These are phyloP conservation scores for Geoglossum cookeanum DNA, from an alignment of 2,329 filamentous ascomycete genomes.

Conservation along the genomic window DNA sequence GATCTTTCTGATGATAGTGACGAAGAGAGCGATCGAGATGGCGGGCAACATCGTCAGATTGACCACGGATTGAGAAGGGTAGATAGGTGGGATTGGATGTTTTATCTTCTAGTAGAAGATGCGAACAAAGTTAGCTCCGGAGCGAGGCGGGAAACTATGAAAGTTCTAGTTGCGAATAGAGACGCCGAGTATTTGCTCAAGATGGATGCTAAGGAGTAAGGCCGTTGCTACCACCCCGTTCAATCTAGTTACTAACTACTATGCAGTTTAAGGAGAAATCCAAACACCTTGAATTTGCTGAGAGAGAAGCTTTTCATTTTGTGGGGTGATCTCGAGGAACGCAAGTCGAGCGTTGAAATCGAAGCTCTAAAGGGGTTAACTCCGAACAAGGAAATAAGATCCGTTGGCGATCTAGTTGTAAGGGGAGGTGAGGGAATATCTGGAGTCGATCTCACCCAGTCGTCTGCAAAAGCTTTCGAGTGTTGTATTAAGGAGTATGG, in stretches of 20 bases:
- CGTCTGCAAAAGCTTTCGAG: slow-evolving; percentile 26
- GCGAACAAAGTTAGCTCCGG: slow-evolving; percentile 20
- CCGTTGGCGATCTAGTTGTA: slow-evolving; percentile 8
- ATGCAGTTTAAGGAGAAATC: slow-evolving; percentile 36
- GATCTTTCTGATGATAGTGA: slow-evolving; percentile 29
- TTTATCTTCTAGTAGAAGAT: slow-evolving; percentile 62
- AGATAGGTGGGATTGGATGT: slow-evolving; percentile 60
- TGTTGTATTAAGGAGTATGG: slow-evolving; percentile 26
- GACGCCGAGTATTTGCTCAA: slow-evolving; percentile 37
- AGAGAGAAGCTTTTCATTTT: slow-evolving; percentile 55
- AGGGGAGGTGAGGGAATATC: background rate
- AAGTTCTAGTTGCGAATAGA: slow-evolving; percentile 45
- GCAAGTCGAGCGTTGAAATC: slow-evolving; percentile 24
- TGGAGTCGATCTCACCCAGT: background rate
- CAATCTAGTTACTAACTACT: slow-evolving; percentile 6
- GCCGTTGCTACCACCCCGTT: slow-evolving; percentile 7
- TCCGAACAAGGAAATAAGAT: background rate
- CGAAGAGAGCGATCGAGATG: slow-evolving; percentile 14
- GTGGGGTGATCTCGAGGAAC: slow-evolving; percentile 74
- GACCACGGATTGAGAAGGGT: slow-evolving; percentile 10
- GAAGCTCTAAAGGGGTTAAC: slow-evolving; percentile 2
- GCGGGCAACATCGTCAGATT: slow-evolving; percentile 13
- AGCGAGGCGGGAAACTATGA: slow-evolving; percentile 32
- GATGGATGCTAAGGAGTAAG: slow-evolving; percentile 35
- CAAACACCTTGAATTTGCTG: slow-evolving; percentile 30